Evolutionary conservation across 106 monocot genomes (phyloP).

Genomic region (Dendrobium chrysotoxum): DNA sequence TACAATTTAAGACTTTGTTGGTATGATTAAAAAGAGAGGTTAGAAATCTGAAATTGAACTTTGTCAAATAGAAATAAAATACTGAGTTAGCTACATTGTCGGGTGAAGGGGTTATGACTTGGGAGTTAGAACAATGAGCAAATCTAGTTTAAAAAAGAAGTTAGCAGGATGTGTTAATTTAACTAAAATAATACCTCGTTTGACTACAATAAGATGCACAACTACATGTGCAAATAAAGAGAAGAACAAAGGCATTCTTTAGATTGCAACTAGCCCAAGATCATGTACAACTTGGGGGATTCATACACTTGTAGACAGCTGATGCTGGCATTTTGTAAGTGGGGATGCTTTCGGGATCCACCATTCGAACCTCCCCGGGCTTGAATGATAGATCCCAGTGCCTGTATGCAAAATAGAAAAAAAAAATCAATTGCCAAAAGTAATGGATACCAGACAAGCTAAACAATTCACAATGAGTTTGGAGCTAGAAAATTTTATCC

Average conservation of each 20-base stretch:
- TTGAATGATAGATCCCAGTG: constrained; percentile 60
- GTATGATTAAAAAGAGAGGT: too few relatives aligned
- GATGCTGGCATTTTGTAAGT: constrained; percentile 66
- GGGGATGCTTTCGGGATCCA: constrained; percentile 62
- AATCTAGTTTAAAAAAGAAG: not conserved
- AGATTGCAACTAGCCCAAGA: not conserved
- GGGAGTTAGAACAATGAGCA: not conserved
- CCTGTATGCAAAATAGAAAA: constrained; percentile 27
- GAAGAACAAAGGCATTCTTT: too few relatives aligned
- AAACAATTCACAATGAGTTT: too few relatives aligned
- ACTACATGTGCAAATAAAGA: too few relatives aligned
- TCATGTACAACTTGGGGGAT: constrained; percentile 79
- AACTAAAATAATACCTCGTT: not conserved
- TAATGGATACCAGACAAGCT: too few relatives aligned
- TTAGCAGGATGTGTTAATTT: not conserved
- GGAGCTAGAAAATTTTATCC: too few relatives aligned
- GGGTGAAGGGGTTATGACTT: too few relatives aligned
- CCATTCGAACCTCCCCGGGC: constrained; percentile 72
- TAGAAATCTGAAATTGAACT: too few relatives aligned
- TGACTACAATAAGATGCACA: not conserved
- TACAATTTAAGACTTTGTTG: too few relatives aligned
- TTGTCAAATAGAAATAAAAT: too few relatives aligned
- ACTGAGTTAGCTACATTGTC: too few relatives aligned
- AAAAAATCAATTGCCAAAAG: not conserved
- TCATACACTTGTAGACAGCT: constrained; percentile 66